Evolutionary conservation across 2,329 filamentous ascomycete genomes (phyloP).

Genomic region (Epichloe uncinata): DNA sequence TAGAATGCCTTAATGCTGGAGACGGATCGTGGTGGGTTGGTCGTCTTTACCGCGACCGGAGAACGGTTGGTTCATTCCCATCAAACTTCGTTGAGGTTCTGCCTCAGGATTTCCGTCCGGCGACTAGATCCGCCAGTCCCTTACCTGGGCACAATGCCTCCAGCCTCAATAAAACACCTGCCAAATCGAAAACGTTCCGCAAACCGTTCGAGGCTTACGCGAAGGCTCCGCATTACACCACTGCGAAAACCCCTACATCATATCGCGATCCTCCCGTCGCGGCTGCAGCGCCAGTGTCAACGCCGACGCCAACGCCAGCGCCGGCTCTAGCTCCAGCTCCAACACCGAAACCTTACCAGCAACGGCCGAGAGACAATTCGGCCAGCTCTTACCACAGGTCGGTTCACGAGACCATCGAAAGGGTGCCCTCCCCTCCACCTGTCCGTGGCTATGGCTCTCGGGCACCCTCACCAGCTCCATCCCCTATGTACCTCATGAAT

Average conservation of each 20-base stretch:
- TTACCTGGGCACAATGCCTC: constrained; percentile 43
- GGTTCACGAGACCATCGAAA: constrained; percentile 9
- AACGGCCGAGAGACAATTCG: constrained; percentile 10
- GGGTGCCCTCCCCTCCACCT: constrained; percentile 12
- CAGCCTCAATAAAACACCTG: constrained; percentile 38
- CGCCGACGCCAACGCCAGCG: constrained; percentile 10
- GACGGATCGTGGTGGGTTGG: constrained; percentile 99
- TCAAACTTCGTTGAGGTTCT: constrained; percentile 95
- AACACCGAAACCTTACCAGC: constrained; percentile 7
- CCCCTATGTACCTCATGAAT: constrained; percentile 12
- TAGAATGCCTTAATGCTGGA: constrained; percentile 94
- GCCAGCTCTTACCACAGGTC: constrained; percentile 16
- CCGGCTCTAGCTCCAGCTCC: not conserved
- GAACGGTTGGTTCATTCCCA: constrained; percentile 85
- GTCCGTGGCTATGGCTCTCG: constrained; percentile 18
- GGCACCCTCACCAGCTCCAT: constrained; percentile 17
- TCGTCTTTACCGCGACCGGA: constrained; percentile 73
- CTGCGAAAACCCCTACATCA: constrained; percentile 46
- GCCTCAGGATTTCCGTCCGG: constrained; percentile 71
- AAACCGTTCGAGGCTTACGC: constrained; percentile 56
- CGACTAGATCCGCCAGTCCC: constrained; percentile 46
- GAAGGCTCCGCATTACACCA: constrained; percentile 53
- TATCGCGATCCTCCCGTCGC: constrained; percentile 30
- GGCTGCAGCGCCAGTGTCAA: constrained; percentile 10
- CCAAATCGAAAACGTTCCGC: constrained; percentile 50